Percentiles rank a stretch among this genome's conserved stretches.
Conservation (phyloP, 345 rosid species). For the Arabis alpina region DNA sequence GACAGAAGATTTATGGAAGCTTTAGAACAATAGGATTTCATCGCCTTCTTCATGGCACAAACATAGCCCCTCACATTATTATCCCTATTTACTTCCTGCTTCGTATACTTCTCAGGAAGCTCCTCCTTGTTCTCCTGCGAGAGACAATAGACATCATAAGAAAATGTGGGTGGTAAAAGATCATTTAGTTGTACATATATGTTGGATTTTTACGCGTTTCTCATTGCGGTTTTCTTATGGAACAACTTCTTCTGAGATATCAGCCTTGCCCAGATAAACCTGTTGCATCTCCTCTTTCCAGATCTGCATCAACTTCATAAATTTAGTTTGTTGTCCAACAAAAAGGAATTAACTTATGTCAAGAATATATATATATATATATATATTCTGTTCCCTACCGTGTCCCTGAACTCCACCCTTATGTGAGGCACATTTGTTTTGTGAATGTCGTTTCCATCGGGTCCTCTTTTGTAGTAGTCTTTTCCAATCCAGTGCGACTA, state of each 20-base stretch:
- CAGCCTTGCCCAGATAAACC: slow-evolving; percentile 73
- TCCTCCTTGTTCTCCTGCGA: slow-evolving; percentile 2
- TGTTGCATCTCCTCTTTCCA: slow-evolving; percentile 96
- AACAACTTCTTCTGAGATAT: slow-evolving; percentile 60
- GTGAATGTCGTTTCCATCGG: slow-evolving; percentile 90
- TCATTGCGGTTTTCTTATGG: slow-evolving; percentile 36
- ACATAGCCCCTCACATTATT: slow-evolving; percentile 19
- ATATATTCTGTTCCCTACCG: slow-evolving; percentile 46
- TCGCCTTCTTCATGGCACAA: slow-evolving; percentile 14
- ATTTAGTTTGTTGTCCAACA: background rate
- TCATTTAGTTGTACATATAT: background rate
- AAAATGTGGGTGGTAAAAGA: slow-evolving; percentile 4
- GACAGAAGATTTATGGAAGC: background rate
- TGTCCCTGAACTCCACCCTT: slow-evolving; percentile 88
- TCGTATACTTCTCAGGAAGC: slow-evolving; percentile 3
- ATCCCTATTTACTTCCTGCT: slow-evolving; percentile 15
- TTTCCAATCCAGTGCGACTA: slow-evolving; percentile 99
- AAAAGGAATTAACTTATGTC: background rate
- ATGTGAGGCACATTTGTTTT: slow-evolving; percentile 97
- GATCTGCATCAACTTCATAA: slow-evolving; percentile 50
- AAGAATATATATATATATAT: no score
- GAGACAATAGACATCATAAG: background rate
- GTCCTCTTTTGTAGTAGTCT: slow-evolving; percentile 92
- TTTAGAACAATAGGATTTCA: slow-evolving; percentile 20
- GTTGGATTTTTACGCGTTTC: slow-evolving; percentile 23